Conservation (phyloP, 495 filamentous ascomycete genomes). For the Oleoguttula mirabilis region DNA sequence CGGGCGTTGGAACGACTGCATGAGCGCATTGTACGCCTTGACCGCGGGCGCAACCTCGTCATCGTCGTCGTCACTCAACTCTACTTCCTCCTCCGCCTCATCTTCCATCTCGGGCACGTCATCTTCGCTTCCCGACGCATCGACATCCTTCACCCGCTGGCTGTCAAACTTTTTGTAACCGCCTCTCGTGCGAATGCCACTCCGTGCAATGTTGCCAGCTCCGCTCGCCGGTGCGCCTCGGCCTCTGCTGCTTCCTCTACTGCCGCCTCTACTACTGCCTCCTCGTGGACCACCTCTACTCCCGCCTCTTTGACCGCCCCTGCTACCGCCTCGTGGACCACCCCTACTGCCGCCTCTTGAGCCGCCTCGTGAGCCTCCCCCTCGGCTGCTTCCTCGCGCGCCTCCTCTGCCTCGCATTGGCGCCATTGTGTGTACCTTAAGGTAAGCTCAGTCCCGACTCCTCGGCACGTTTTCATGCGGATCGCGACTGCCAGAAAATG, state of each 20-base stretch:
- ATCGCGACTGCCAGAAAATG: too few relatives aligned
- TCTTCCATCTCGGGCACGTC: constrained; percentile 14
- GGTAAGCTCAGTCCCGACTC: too few relatives aligned
- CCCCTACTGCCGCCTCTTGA: too few relatives aligned
- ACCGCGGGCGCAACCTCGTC: constrained; percentile 8
- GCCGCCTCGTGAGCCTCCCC: too few relatives aligned
- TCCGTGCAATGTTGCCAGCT: constrained; percentile 14
- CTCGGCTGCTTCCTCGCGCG: too few relatives aligned
- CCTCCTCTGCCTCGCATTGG: too few relatives aligned
- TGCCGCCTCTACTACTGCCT: constrained; percentile 5
- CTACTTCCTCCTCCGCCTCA: constrained; percentile 17
- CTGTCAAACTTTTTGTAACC: constrained; percentile 20
- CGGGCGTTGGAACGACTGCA: constrained; percentile 37
- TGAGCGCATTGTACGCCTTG: constrained; percentile 32
- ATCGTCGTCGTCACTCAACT: constrained; percentile 22
- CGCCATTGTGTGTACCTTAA: too few relatives aligned
- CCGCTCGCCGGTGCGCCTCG: neutral
- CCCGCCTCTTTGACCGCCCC: too few relatives aligned
- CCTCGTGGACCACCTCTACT: constrained; percentile 9
- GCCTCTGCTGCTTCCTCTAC: constrained; percentile 4
- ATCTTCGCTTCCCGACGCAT: constrained; percentile 6
- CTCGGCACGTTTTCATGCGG: too few relatives aligned
- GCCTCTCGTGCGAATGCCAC: constrained; percentile 16
- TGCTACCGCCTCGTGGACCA: too few relatives aligned
- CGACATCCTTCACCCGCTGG: constrained; percentile 18